Evolutionary conservation across 331 rosid genomes (phyloP), one percentile per base, ranked within the genome.

Genomic region (Pyracantha coccinea): DNA sequence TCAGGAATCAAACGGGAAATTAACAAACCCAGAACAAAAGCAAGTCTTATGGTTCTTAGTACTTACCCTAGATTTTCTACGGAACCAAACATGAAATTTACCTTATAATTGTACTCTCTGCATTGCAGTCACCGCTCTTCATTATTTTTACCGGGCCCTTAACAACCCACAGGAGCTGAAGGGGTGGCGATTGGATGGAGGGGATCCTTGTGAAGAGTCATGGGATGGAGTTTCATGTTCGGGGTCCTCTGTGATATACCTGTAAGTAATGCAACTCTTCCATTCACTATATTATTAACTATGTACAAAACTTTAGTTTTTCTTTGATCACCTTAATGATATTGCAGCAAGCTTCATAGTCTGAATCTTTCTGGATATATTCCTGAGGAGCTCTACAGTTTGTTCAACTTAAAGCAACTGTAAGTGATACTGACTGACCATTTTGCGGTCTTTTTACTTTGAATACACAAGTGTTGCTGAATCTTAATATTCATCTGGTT

Each of bases 221-320:
- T 94, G 97, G 99, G 75, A 79, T 4, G 99, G 99, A 82, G 95
- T 94, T 13, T 86, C 84, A 54, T 94, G 97, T 82, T 87, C 79
- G 77, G 92, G 87, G 2, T 82, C 97, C 31, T 92, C 97, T 45
- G 86, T 94, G 68, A 81, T 94, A 70, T 82, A 90, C 84, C 86
- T 94, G 99, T 92, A 92, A 88, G 72, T 63, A 66, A 44, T 83
- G 17, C 14, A 32, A n/a, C 74, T 65, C 47, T 41, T 41, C 71
- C 69, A 5, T 31, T 21, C 29, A 50, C 75, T 17, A 65, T 71
- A 65, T 45, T 52, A 58, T 64, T 68, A 58, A 38, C 32, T 52
- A 19, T 17, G 14, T 54, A 0, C 58, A 19, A 31, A 65, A 23
- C 20, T 52, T 52, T 32, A 74, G 44, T 28, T 67, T 58, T 15